Evolutionary conservation across 1,284 basidiomycete species (phyloP).

Genomic region (Rhodotorula sp.): DNA sequence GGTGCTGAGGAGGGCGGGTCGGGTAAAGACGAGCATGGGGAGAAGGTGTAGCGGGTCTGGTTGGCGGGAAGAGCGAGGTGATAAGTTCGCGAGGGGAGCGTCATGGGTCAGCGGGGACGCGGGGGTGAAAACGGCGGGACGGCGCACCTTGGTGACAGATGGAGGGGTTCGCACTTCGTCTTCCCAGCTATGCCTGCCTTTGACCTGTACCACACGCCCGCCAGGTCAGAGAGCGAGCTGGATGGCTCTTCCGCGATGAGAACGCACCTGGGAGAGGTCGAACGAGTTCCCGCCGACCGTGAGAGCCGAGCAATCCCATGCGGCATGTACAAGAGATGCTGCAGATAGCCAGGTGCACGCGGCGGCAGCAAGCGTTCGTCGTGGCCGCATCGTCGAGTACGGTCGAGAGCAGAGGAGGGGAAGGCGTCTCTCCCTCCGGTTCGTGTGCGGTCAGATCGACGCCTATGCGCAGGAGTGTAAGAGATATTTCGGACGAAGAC

Average conservation of each 20-base stretch:
- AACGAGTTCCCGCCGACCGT: constrained; percentile 13
- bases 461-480: no score
- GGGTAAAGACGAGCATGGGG: constrained; percentile 27
- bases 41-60: constrained; percentile 30
- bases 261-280: constrained; percentile 16
- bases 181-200: constrained; percentile 18
- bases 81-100: neutral
- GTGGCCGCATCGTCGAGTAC: neutral
- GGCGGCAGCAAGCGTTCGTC: neutral
- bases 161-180: constrained; percentile 20
- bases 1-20: constrained; percentile 2
- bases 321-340: neutral
- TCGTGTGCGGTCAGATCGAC: no score
- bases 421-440: neutral
- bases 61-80: neutral
- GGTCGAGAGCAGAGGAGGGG: neutral
- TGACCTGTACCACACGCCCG: constrained; percentile 12
- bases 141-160: constrained; percentile 29
- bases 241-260: neutral
- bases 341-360: neutral
- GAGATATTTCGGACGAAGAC: no score
- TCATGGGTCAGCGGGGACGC: neutral
- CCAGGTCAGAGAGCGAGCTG: neutral
- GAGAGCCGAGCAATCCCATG: constrained; percentile 25
- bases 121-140: no score